These are phyloP conservation scores for Cucumis cinereus DNA, from an alignment of 306 rosid species.

Conservation along the genomic window DNA sequence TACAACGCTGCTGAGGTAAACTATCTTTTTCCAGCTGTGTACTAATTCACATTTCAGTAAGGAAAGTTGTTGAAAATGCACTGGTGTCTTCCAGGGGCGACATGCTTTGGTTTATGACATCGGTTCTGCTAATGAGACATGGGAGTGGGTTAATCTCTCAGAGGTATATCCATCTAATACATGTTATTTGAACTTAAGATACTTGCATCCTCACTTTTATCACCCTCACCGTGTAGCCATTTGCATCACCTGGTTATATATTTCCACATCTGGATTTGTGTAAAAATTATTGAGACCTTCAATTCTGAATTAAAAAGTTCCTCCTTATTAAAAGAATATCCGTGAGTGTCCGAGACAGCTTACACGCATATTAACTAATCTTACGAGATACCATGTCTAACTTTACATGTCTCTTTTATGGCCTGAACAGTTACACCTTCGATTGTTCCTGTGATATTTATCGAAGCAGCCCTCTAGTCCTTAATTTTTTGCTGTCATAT, in stretches of 20 bases:
- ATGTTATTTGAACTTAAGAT: constrained; percentile 3
- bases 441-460: constrained; percentile 10
- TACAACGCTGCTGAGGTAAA: constrained; percentile 57
- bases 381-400: too few relatives aligned
- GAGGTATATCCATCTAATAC: constrained; percentile 46
- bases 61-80: constrained; percentile 11
- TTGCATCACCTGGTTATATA: background rate
- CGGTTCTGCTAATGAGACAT: constrained; percentile 54
- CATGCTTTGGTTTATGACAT: constrained; percentile 78
- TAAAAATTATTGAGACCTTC: background rate
- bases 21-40: background rate
- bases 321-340: too few relatives aligned
- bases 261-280: background rate
- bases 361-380: too few relatives aligned
- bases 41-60: background rate
- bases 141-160: constrained; percentile 87
- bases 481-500: background rate
- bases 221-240: background rate
- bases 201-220: background rate
- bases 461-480: background rate
- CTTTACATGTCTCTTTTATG: background rate
- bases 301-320: background rate
- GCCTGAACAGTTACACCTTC: background rate
- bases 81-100: constrained; percentile 42
- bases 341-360: background rate